phyloP scores from a whole-genome alignment of 78 protist genomes.

The Blattamonas nauphoetae region DNA sequence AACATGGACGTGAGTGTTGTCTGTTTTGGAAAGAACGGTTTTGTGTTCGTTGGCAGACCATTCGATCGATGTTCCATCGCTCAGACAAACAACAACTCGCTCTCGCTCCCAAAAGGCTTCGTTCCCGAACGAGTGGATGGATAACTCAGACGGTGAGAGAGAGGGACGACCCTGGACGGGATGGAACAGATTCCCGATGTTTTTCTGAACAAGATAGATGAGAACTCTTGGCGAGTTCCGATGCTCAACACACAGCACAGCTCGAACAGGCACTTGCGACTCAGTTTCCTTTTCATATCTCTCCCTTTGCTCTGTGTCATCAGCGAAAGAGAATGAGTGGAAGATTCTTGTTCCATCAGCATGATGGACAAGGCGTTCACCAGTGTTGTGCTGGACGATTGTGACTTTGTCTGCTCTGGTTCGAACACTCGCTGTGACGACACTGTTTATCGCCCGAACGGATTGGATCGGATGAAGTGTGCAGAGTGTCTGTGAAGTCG shows the following conservation, averaged over 20 bases:
- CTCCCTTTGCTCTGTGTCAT: background rate
- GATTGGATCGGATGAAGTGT: no score
- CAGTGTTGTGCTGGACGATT: background rate
- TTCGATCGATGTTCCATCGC: background rate
- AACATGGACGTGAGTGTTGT: background rate
- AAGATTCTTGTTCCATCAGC: slow-evolving; percentile 1
- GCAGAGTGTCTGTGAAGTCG: background rate
- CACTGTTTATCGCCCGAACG: background rate
- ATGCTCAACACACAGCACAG: slow-evolving; percentile 1
- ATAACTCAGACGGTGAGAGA: background rate
- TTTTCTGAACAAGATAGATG: background rate
- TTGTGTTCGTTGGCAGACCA: background rate
- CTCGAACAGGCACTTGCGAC: background rate
- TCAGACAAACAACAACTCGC: background rate
- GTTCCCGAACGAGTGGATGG: background rate
- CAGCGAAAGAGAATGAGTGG: background rate
- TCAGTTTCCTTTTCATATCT: background rate
- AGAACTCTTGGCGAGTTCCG: background rate
- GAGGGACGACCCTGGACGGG: background rate
- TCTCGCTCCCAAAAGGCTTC: background rate
- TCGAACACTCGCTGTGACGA: background rate
- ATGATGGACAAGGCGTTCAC: slow-evolving; percentile 5
- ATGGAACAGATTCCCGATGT: background rate
- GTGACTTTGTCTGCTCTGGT: background rate
- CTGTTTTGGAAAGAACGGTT: background rate